Conservation (phyloP, 805 yeast species). For the Ogataea minuta region DNA sequence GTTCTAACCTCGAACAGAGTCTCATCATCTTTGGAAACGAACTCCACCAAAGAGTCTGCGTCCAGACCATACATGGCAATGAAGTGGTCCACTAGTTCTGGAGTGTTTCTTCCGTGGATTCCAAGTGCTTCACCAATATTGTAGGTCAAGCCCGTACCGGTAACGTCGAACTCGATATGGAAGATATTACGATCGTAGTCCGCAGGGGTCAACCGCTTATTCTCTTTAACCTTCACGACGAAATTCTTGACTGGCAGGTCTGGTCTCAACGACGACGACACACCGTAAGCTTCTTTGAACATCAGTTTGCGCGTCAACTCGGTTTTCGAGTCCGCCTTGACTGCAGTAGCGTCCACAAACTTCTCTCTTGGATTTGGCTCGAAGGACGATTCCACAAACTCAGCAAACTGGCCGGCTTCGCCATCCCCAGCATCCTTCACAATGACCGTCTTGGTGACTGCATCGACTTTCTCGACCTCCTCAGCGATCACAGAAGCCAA, state of each 20-base stretch:
- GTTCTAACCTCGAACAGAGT: constrained; percentile 69
- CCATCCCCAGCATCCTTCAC: constrained; percentile 34
- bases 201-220: constrained; percentile 84
- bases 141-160: constrained; percentile 87
- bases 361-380: constrained; percentile 58
- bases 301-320: constrained; percentile 69
- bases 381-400: constrained; percentile 64
- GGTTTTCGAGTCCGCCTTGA: constrained; percentile 34
- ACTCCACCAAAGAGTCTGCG: constrained; percentile 64
- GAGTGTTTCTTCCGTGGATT: constrained; percentile 83
- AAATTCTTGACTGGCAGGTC: constrained; percentile 84
- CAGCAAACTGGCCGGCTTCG: constrained; percentile 41
- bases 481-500: constrained; percentile 69
- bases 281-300: constrained; percentile 76
- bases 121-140: constrained; percentile 97
- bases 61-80: constrained; percentile 68
- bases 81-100: constrained; percentile 63
- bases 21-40: constrained; percentile 65
- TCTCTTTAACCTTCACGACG: constrained; percentile 85
- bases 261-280: constrained; percentile 69
- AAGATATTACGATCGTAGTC: constrained; percentile 93
- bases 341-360: constrained; percentile 41
- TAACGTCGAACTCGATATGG: constrained; percentile 90
- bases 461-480: constrained; percentile 57
- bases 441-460: constrained; percentile 41